A percentile compares a stretch with the other conserved stretches of the same genome.
Conservation (phyloP, 768 basidiomycete genomes). For the Mycena pura region DNA sequence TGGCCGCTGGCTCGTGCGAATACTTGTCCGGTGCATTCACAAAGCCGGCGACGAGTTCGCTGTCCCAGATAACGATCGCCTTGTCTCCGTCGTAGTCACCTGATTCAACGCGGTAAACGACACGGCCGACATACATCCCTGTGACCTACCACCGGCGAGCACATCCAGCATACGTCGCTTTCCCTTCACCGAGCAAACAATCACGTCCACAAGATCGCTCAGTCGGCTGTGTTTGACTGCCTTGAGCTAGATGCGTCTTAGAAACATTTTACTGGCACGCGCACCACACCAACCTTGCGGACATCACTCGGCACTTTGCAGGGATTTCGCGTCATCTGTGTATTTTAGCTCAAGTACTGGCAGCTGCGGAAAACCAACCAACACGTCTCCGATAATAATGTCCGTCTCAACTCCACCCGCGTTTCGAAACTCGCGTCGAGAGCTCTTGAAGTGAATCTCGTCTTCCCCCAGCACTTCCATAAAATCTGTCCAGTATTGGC, state of each 20-base stretch:
- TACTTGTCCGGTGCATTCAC: slow-evolving; percentile 55
- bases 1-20: slow-evolving; percentile 54
- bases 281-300: slow-evolving; percentile 57
- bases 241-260: slow-evolving; percentile 49
- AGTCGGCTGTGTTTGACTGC: slow-evolving; percentile 62
- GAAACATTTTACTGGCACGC: not conserved
- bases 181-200: slow-evolving; percentile 62
- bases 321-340: slow-evolving; percentile 71
- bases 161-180: slow-evolving; percentile 64
- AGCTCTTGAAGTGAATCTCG: slow-evolving; percentile 65
- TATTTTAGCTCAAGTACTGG: no score
- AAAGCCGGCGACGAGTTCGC: slow-evolving; percentile 60
- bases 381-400: slow-evolving; percentile 60
- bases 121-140: not conserved
- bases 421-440: slow-evolving; percentile 46
- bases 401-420: slow-evolving; percentile 54
- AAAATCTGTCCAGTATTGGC: slow-evolving; percentile 50
- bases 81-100: slow-evolving; percentile 81
- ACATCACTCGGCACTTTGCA: slow-evolving; percentile 75
- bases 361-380: slow-evolving; percentile 49
- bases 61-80: slow-evolving; percentile 63
- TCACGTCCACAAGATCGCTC: slow-evolving; percentile 59
- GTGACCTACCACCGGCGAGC: slow-evolving; percentile 62
- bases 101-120: slow-evolving; percentile 24
- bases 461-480: slow-evolving; percentile 55